Conservation (phyloP, 2,329 filamentous ascomycete genomes). For the Aspergillus caelatus region DNA sequence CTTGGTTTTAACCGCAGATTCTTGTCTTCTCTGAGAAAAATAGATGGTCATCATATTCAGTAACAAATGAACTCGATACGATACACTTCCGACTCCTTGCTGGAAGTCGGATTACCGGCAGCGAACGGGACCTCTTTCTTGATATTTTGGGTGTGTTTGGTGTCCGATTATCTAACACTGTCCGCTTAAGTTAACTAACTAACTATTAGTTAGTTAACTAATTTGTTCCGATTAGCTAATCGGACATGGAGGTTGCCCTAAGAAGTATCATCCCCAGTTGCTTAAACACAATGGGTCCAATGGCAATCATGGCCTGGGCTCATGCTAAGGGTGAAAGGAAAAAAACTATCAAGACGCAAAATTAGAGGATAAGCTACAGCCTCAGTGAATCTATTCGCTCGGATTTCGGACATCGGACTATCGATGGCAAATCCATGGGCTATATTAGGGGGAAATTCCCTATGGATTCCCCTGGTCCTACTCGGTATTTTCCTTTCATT, state of each 20-base stretch:
- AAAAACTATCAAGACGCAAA: not conserved
- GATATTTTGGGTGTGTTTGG: too few species aligned
- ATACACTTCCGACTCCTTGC: too few species aligned
- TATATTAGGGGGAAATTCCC: not conserved
- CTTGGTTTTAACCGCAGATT: too few species aligned
- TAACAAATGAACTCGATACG: too few species aligned
- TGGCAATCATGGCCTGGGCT: not conserved
- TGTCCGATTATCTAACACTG: not conserved
- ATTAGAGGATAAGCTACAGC: not conserved
- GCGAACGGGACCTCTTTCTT: too few species aligned
- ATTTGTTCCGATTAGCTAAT: not conserved
- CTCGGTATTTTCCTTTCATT: not conserved
- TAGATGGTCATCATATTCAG: too few species aligned
- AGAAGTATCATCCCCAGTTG: not conserved
- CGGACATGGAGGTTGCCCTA: not conserved
- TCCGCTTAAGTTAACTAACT: too few species aligned
- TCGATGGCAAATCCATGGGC: not conserved
- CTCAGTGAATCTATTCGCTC: not conserved
- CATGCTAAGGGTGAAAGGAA: not conserved
- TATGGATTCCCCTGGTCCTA: not conserved
- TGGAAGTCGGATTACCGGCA: too few species aligned
- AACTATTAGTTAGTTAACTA: too few species aligned
- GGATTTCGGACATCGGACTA: not conserved
- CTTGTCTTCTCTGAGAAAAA: too few species aligned
- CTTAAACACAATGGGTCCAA: not conserved